Evolutionary conservation across 352 stramenopile species (phyloP).

Genomic region (Pythium periplocum): DNA sequence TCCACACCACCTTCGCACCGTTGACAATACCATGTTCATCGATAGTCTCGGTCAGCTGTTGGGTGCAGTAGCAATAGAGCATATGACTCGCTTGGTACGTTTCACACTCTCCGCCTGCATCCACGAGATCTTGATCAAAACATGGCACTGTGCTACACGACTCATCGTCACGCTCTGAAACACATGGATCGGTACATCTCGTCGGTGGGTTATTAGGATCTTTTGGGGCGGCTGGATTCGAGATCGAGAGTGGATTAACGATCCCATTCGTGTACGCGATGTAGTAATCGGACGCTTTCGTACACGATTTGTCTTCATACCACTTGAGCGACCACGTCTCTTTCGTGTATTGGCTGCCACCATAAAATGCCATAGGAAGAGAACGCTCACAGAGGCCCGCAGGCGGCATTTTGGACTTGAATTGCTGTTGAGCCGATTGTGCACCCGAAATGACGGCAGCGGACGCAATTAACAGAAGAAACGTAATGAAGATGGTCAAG

Average conservation of each 20-base stretch:
- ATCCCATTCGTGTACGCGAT: constrained; percentile 32
- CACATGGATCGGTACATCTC: constrained; percentile 33
- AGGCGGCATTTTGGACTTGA: constrained; percentile 28
- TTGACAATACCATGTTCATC: constrained; percentile 25
- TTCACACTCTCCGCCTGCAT: constrained; percentile 19
- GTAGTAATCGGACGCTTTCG: constrained; percentile 1
- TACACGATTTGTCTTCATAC: constrained; percentile 17
- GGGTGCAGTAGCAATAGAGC: constrained; percentile 42
- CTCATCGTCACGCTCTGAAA: constrained; percentile 19
- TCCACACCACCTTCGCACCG: constrained; percentile 28
- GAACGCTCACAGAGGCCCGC: constrained; percentile 28
- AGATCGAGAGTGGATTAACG: constrained; percentile 17
- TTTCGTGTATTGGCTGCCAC: constrained; percentile 11
- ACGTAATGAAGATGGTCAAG: constrained; percentile 32
- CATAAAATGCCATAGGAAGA: constrained; percentile 35
- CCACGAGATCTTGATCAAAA: constrained; percentile 31
- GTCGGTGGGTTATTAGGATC: constrained; percentile 4
- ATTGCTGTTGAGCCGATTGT: constrained; percentile 34
- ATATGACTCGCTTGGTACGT: constrained; percentile 30
- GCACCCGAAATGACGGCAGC: constrained; percentile 39
- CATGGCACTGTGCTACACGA: constrained; percentile 37
- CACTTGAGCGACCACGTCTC: constrained; percentile 28
- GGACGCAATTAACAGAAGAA: constrained; percentile 35
- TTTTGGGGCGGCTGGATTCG: constrained; percentile 3
- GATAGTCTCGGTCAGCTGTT: constrained; percentile 23